A percentile compares a stretch with the other conserved stretches of the same genome.
Evolutionary conservation across 139 green algal genomes (phyloP).

Genomic region (Ettlia oleoabundans): DNA sequence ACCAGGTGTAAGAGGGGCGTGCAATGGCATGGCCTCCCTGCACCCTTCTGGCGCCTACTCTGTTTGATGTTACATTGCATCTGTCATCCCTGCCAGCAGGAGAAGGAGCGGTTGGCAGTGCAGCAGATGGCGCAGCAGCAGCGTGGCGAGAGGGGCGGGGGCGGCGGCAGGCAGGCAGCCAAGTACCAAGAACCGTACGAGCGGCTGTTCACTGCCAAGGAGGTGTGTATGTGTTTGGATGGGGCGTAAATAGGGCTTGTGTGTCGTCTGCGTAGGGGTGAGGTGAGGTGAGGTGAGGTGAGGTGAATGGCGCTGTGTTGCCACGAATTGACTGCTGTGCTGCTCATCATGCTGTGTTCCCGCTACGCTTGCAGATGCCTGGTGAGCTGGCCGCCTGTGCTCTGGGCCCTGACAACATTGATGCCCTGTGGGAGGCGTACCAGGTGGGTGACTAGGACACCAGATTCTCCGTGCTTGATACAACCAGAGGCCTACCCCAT

Average conservation of each 20-base stretch:
- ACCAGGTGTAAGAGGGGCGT: background rate
- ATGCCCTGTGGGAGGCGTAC: slow-evolving; percentile 55
- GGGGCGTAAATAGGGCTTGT: background rate
- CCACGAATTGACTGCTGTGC: background rate
- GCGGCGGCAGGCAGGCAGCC: background rate
- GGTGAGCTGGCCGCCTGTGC: slow-evolving; percentile 43
- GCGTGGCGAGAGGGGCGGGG: background rate
- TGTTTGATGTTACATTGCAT: background rate
- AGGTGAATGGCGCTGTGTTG: background rate
- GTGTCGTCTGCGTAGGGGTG: background rate
- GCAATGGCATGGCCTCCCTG: background rate
- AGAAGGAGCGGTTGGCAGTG: slow-evolving; percentile 18
- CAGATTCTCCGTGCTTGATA: too few relatives aligned
- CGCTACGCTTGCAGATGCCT: slow-evolving; percentile 37
- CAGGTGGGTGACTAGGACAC: too few relatives aligned
- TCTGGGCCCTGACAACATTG: slow-evolving; percentile 36
- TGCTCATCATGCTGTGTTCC: background rate
- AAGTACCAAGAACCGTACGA: slow-evolving; percentile 22
- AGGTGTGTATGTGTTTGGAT: background rate
- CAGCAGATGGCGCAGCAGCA: slow-evolving; percentile 6
- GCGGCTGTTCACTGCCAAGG: slow-evolving; percentile 5
- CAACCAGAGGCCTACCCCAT: too few relatives aligned
- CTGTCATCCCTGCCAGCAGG: background rate
- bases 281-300: background rate
- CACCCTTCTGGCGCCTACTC: background rate